Evolutionary conservation across 345 rosid genomes (phyloP).

Genomic region (Raphanus sativus): DNA sequence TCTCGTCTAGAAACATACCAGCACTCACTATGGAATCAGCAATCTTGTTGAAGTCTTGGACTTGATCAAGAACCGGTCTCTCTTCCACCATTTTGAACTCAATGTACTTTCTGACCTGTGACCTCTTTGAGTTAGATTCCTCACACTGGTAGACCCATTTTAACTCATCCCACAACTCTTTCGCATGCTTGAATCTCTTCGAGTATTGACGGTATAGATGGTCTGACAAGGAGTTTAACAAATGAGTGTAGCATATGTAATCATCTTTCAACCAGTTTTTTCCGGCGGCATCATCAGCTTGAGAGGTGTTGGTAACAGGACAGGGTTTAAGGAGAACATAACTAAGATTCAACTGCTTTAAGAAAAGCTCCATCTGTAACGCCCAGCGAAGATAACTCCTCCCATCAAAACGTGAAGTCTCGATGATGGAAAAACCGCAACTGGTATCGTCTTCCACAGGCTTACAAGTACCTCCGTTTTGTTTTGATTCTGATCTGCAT

Average conservation of each 20-base stretch:
- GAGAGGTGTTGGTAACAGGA: constrained; percentile 37
- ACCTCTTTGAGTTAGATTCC: constrained; percentile 60
- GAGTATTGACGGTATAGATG: constrained; percentile 56
- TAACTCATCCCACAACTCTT: constrained; percentile 81
- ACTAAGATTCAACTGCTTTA: constrained; percentile 62
- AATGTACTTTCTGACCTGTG: constrained; percentile 70
- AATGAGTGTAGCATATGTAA: constrained; percentile 57
- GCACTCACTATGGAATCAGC: constrained; percentile 64
- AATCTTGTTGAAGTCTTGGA: constrained; percentile 61
- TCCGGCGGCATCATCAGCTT: constrained; percentile 44
- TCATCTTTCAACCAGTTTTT: constrained; percentile 69
- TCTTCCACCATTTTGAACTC: constrained; percentile 69
- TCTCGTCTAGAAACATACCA: constrained; percentile 65
- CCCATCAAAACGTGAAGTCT: constrained; percentile 68
- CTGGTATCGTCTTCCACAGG: constrained; percentile 31
- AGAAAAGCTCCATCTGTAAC: constrained; percentile 54
- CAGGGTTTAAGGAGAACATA: constrained; percentile 64
- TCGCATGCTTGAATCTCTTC: constrained; percentile 54
- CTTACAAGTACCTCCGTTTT: constrained; percentile 36
- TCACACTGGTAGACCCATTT: constrained; percentile 62
- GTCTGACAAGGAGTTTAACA: constrained; percentile 71
- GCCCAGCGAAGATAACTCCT: constrained; percentile 69
- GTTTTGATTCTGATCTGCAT: constrained; percentile 38
- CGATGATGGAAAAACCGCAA: constrained; percentile 43
- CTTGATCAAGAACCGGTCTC: constrained; percentile 57